A percentile compares a stretch with the other conserved stretches of the same genome.
phyloP scores from a whole-genome alignment of 2,329 filamentous ascomycete genomes.

The Penicillium sp. region DNA sequence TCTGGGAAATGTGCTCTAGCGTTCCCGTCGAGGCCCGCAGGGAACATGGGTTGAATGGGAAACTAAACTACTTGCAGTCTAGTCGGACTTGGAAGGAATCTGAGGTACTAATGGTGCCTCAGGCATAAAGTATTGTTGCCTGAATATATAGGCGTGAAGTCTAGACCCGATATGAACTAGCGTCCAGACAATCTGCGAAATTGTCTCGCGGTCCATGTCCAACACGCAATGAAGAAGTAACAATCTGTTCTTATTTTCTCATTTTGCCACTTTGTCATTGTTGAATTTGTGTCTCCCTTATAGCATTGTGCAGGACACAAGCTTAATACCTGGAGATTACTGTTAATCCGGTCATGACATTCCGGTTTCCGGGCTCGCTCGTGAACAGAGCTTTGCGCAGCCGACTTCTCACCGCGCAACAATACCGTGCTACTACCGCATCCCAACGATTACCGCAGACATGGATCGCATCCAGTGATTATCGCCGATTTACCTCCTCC shows the following conservation, averaged over 20 bases:
- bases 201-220: constrained; percentile 6
- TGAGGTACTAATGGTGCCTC: not conserved
- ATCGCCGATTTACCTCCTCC: not conserved
- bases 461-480: not conserved
- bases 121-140: not conserved
- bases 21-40: constrained; percentile 4
- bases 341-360: constrained; percentile 11
- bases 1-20: constrained; percentile 6
- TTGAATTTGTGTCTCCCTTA: not conserved
- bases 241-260: not conserved
- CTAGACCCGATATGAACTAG: constrained; percentile 11
- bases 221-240: not conserved
- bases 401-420: constrained; percentile 9
- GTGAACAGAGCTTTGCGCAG: constrained; percentile 20
- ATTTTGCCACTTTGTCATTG: not conserved
- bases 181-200: constrained; percentile 10
- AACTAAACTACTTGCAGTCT: constrained; percentile 5
- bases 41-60: constrained; percentile 6
- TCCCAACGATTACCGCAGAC: not conserved
- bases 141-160: not conserved
- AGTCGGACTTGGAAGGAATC: not conserved
- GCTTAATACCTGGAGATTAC: not conserved
- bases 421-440: constrained; percentile 3
- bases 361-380: constrained; percentile 11
- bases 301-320: constrained; percentile 2